These are phyloP conservation scores for Boletus barrowsii DNA, from an alignment of 768 basidiomycete genomes.

Conservation along the genomic window DNA sequence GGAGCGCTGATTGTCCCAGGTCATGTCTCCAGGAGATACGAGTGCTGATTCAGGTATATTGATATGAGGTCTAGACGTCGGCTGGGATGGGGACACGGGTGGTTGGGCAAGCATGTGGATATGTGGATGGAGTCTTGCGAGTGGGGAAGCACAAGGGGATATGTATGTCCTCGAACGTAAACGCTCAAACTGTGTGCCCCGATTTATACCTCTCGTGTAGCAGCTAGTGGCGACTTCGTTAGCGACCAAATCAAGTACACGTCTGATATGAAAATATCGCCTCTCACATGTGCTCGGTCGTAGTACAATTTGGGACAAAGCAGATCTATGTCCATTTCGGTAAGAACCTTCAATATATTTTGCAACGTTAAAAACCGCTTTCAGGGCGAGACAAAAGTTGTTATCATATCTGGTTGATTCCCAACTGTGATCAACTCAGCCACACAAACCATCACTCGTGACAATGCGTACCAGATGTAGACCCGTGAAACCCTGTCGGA, in stretches of 20 bases:
- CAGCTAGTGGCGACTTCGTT: conserved; percentile 24
- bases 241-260: conserved; percentile 33
- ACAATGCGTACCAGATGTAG: conserved; percentile 14
- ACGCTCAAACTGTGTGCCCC: conserved; percentile 17
- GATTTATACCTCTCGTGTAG: conserved; percentile 34
- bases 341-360: conserved; percentile 19
- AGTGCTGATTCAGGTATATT: conserved; percentile 57
- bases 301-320: conserved; percentile 26
- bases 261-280: conserved; percentile 33
- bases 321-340: conserved; percentile 29
- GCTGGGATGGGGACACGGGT: conserved; percentile 25
- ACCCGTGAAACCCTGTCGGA: conserved; percentile 12
- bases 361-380: conserved; percentile 14
- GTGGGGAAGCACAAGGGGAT: conserved; percentile 17
- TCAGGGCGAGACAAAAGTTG: conserved; percentile 9
- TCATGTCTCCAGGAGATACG: conserved; percentile 42
- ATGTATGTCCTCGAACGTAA: conserved; percentile 19
- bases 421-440: conserved; percentile 17
- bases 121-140: conserved; percentile 7
- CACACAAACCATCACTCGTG: conserved; percentile 8
- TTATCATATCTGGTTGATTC: conserved; percentile 14
- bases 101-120: conserved; percentile 12
- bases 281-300: conserved; percentile 31
- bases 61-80: conserved; percentile 54
- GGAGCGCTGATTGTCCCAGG: conserved; percentile 46